Evolutionary conservation across 768 basidiomycete species (phyloP).

Genomic region (Serpula lacrymans): DNA sequence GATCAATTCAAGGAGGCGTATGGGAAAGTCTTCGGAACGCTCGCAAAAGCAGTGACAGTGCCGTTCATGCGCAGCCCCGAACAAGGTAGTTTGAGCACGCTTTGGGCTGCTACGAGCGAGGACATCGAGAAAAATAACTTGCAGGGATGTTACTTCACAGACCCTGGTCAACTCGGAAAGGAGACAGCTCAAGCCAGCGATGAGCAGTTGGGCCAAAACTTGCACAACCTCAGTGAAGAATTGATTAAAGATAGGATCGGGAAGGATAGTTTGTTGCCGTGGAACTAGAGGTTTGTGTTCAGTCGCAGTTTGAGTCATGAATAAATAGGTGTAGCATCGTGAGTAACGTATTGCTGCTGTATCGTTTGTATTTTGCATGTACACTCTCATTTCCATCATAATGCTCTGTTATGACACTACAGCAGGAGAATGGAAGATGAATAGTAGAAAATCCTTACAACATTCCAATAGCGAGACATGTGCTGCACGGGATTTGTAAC

Average conservation of each 20-base stretch:
- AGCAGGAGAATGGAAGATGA: no score
- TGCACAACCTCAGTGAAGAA: conserved; percentile 30
- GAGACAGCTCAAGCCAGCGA: conserved; percentile 21
- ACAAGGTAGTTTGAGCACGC: conserved; percentile 22
- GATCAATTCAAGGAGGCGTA: conserved; percentile 25
- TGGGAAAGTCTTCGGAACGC: conserved; percentile 16
- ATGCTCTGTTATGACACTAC: no score
- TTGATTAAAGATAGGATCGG: conserved; percentile 22
- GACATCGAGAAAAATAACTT: conserved; percentile 20
- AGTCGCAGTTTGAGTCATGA: no score
- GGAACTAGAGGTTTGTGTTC: no score
- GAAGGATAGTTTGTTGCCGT: conserved; percentile 18
- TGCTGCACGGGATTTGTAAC: no score
- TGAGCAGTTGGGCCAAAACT: conserved; percentile 19
- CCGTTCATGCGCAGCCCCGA: conserved; percentile 26
- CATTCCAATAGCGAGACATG: no score
- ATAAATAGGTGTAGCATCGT: no score
- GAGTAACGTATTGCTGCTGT: no score
- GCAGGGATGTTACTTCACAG: conserved; percentile 24
- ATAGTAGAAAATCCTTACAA: no score
- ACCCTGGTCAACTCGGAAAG: conserved; percentile 17
- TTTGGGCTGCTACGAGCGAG: conserved; percentile 29
- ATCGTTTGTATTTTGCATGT: no score
- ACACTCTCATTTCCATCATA: no score
- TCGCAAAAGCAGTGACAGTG: conserved; percentile 16